Evolutionary conservation across 192 early-diverging fungal species (phyloP).

Genomic region (Dispira parvispora): DNA sequence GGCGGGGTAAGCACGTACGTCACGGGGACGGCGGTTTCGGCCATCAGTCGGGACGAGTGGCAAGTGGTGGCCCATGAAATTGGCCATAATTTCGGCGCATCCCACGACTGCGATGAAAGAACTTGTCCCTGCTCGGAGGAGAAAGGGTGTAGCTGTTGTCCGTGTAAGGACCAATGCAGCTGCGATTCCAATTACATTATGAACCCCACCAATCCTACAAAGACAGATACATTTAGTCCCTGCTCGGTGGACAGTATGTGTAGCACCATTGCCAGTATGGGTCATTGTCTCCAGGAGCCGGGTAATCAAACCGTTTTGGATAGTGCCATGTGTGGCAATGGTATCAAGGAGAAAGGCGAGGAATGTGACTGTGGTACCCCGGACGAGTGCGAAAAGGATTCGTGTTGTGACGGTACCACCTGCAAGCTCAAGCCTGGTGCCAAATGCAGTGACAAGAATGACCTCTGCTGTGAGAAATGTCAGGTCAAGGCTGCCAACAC

Average conservation of each 20-base stretch:
- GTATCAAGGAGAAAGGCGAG: slow-evolving; percentile 72
- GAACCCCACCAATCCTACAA: slow-evolving; percentile 53
- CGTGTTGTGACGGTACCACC: slow-evolving; percentile 66
- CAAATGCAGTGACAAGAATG: slow-evolving; percentile 67
- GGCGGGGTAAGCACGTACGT: slow-evolving; percentile 34
- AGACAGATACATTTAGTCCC: slow-evolving; percentile 47
- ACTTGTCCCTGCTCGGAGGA: slow-evolving; percentile 40
- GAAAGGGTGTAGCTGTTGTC: slow-evolving; percentile 43
- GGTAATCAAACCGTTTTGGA: slow-evolving; percentile 23
- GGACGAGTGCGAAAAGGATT: slow-evolving; percentile 50
- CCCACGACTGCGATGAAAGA: slow-evolving; percentile 64
- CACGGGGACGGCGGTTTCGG: slow-evolving; percentile 72
- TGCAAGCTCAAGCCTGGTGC: slow-evolving; percentile 66
- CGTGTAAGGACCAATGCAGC: slow-evolving; percentile 47
- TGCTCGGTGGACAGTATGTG: slow-evolving; percentile 45
- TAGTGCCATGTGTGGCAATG: slow-evolving; percentile 82
- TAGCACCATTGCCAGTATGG: slow-evolving; percentile 14
- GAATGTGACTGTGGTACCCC: slow-evolving; percentile 78
- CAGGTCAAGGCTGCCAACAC: slow-evolving; percentile 31
- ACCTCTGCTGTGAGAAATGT: slow-evolving; percentile 67
- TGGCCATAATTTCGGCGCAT: slow-evolving; percentile 77
- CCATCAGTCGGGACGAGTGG: slow-evolving; percentile 75
- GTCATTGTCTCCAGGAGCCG: slow-evolving; percentile 25
- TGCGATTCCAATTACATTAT: slow-evolving; percentile 47
- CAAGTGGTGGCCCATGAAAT: slow-evolving; percentile 91